Evolutionary conservation across 805 yeast genomes (phyloP).

Genomic region (Teunomyces tritomae): DNA sequence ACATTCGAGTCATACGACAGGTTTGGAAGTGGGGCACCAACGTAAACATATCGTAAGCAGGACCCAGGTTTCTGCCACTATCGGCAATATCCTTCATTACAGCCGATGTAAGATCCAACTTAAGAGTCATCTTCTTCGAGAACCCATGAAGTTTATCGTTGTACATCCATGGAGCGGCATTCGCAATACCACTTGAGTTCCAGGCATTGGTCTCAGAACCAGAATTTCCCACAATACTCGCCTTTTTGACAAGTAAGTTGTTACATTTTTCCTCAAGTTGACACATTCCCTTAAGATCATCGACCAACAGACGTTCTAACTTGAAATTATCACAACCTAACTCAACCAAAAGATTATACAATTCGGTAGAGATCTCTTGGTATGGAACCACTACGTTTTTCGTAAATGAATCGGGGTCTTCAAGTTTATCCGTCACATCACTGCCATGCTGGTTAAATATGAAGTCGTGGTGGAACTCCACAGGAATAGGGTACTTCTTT

Average conservation of each 20-base stretch:
- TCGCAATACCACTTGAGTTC: neutral
- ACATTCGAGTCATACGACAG: constrained; percentile 31
- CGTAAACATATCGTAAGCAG: constrained; percentile 22
- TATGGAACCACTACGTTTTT: constrained; percentile 22
- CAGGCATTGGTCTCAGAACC: constrained; percentile 11
- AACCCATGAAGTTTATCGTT: constrained; percentile 2
- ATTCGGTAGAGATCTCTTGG: constrained; percentile 15
- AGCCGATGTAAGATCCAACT: constrained; percentile 13
- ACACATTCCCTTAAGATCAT: constrained; percentile 30
- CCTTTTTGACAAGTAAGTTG: constrained; percentile 18
- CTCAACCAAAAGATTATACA: constrained; percentile 15
- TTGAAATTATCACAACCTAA: constrained; percentile 25
- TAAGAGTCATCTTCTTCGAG: constrained; percentile 12
- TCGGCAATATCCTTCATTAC: constrained; percentile 11
- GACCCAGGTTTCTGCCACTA: neutral
- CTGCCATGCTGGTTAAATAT: constrained; percentile 20
- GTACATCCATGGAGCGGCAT: constrained; percentile 10
- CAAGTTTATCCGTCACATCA: constrained; percentile 2
- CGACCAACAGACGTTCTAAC: constrained; percentile 27
- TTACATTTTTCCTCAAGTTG: constrained; percentile 23
- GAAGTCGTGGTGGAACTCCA: constrained; percentile 37
- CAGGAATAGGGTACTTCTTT: constrained; percentile 32
- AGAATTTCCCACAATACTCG: neutral
- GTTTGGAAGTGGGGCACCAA: constrained; percentile 40
- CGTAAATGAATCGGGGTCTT: constrained; percentile 23